Conservation (phyloP, 306 rosid genomes). For the Sicyos edulis region DNA sequence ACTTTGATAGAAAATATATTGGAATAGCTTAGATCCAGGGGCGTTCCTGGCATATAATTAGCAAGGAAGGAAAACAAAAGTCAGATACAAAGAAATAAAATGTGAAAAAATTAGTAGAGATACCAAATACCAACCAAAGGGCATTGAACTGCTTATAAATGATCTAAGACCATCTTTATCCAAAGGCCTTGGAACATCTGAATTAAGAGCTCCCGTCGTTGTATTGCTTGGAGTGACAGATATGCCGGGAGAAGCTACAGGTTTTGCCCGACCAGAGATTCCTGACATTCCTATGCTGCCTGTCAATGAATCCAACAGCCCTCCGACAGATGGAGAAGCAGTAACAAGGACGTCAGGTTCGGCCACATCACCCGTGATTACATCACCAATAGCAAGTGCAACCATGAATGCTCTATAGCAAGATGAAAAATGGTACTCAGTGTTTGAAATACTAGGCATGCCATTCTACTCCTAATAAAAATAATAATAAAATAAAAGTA, state of each 20-base stretch:
- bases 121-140: conserved; percentile 93
- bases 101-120: conserved; percentile 50
- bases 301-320: no score
- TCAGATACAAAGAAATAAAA: conserved; percentile 18
- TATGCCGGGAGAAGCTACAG: conserved; percentile 60
- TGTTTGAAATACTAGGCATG: conserved; percentile 20
- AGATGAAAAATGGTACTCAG: conserved; percentile 19
- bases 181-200: conserved; percentile 65
- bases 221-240: conserved; percentile 49
- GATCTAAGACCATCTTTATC: no score
- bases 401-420: conserved; percentile 72
- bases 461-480: conserved; percentile 20
- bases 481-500: no score
- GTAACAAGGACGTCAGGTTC: no score
- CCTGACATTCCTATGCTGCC: no score
- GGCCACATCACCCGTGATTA: conserved; percentile 74
- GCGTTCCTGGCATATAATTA: conserved; percentile 54
- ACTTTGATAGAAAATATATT: conserved; percentile 62
- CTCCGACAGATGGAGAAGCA: no score
- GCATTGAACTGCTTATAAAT: conserved; percentile 92
- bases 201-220: conserved; percentile 47
- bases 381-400: conserved; percentile 85
- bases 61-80: conserved; percentile 19
- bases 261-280: no score
- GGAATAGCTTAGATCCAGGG: conserved; percentile 84